A percentile compares a stretch with the other conserved stretches of the same genome.
These are phyloP conservation scores for Venturia aucupariae DNA, from an alignment of 2,329 filamentous ascomycete species.

Conservation along the genomic window DNA sequence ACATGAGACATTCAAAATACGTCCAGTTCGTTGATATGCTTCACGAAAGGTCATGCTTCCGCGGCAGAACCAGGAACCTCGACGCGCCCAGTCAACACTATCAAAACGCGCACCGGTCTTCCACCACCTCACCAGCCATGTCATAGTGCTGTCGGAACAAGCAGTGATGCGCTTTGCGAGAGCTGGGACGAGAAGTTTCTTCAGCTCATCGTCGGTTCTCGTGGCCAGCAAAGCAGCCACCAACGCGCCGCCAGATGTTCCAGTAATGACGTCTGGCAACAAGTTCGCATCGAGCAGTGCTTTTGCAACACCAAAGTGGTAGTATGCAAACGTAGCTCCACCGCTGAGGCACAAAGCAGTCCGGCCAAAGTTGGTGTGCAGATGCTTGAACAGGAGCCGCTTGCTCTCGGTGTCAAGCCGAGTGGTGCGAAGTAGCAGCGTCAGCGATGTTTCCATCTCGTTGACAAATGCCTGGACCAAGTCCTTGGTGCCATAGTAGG, in stretches of 20 bases:
- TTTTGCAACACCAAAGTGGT: conserved; percentile 88
- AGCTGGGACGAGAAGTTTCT: conserved; percentile 73
- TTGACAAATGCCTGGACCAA: conserved; percentile 85
- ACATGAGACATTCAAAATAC: conserved; percentile 91
- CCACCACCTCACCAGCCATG: conserved; percentile 82
- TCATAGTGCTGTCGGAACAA: conserved; percentile 66
- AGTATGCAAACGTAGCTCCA: conserved; percentile 90
- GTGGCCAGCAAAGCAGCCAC: conserved; percentile 83
- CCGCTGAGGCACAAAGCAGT: conserved; percentile 90
- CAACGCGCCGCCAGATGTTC: conserved; percentile 87
- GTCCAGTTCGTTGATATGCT: conserved; percentile 85
- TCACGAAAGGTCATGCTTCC: conserved; percentile 92
- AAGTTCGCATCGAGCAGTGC: conserved; percentile 79
- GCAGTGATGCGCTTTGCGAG: conserved; percentile 78
- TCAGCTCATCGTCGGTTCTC: conserved; percentile 83
- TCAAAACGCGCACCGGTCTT: conserved; percentile 90
- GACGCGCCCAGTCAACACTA: conserved; percentile 78
- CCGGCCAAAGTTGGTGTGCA: conserved; percentile 83
- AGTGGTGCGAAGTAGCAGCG: conserved; percentile 58
- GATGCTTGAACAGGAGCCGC: conserved; percentile 71
- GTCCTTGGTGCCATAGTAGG: conserved; percentile 95
- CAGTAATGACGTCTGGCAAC: conserved; percentile 88
- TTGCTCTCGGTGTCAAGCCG: conserved; percentile 66
- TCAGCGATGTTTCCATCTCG: conserved; percentile 62
- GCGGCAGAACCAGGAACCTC: conserved; percentile 80